These are phyloP conservation scores for Piper betle DNA, from an alignment of 164 flowering plant species.

Conservation along the genomic window DNA sequence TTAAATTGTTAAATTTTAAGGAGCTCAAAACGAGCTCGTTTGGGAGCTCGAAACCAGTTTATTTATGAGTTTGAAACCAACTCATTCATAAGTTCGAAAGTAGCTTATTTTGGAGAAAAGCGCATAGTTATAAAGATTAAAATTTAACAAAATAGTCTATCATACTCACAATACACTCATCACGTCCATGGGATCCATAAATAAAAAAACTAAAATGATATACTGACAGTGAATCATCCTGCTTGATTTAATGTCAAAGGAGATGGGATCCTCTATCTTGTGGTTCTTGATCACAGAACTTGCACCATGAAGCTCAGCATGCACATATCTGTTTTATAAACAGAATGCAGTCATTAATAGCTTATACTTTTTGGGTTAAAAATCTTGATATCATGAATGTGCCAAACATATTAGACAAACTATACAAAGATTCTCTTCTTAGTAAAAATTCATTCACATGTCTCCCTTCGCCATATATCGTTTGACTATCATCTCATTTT, in stretches of 20 bases:
- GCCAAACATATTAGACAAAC: neutral
- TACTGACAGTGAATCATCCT: slow-evolving; percentile 84
- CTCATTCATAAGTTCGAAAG: too few relatives aligned
- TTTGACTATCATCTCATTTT: slow-evolving; percentile 97
- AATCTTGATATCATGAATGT: too few relatives aligned
- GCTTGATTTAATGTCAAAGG: slow-evolving; percentile 94
- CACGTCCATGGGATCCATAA: neutral
- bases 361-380: too few relatives aligned
- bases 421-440: neutral
- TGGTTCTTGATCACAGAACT: slow-evolving; percentile 93
- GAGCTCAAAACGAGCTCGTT: too few relatives aligned
- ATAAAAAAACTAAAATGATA: neutral
- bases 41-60: too few relatives aligned
- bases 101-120: too few relatives aligned
- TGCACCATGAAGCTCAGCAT: slow-evolving; percentile 99
- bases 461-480: slow-evolving; percentile 98
- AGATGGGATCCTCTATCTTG: slow-evolving; percentile 70
- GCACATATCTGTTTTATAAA: slow-evolving; percentile 59
- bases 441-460: slow-evolving; percentile 41
- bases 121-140: too few relatives aligned
- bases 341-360: slow-evolving; percentile 3
- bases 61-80: too few relatives aligned
- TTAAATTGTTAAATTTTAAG: too few relatives aligned
- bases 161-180: too few relatives aligned
- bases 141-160: too few relatives aligned